These are phyloP conservation scores for Botrytis fabae DNA, from an alignment of 2,329 filamentous ascomycete species.

Conservation along the genomic window DNA sequence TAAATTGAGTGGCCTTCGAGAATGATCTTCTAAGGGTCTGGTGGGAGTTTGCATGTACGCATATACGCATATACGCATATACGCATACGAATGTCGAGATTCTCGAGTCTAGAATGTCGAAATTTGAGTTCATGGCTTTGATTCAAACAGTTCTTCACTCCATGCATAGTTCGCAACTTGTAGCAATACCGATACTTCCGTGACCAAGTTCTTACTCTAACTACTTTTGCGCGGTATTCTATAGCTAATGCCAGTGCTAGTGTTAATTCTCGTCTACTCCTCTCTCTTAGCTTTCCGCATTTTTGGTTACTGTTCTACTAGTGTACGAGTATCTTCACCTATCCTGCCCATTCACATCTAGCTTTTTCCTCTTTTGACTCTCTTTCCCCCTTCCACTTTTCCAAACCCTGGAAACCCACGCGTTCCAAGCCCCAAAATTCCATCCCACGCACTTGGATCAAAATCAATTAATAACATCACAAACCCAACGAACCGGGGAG, in stretches of 20 bases:
- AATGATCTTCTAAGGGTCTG: neutral
- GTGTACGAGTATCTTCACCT: neutral
- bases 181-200: neutral
- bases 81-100: neutral
- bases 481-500: constrained; percentile 11
- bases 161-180: neutral
- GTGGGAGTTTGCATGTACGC: neutral
- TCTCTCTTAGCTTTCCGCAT: neutral
- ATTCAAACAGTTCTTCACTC: neutral
- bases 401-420: neutral
- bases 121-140: neutral
- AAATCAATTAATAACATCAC: constrained; percentile 4
- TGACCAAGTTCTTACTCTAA: neutral
- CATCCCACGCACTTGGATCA: constrained; percentile 6
- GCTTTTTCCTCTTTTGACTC: neutral
- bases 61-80: neutral
- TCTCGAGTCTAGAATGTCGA: neutral
- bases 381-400: neutral
- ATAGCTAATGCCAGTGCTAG: neutral
- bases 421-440: neutral
- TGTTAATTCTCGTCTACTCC: neutral
- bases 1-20: neutral
- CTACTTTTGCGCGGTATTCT: neutral
- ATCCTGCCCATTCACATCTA: neutral
- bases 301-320: neutral